phyloP scores from a whole-genome alignment of 1,284 basidiomycete species.

The Albatrellus sp. region DNA sequence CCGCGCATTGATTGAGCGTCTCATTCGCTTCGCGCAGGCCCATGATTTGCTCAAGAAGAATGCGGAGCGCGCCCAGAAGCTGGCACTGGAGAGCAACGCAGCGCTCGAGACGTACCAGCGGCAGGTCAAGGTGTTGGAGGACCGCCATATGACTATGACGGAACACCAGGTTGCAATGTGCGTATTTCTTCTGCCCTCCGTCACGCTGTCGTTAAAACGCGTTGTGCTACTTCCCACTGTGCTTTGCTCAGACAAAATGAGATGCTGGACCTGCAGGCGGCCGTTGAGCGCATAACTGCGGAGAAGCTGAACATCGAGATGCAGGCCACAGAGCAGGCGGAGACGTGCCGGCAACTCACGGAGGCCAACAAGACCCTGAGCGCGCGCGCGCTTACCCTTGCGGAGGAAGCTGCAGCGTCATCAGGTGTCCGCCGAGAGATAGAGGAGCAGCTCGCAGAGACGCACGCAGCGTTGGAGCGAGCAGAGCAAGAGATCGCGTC shows the following conservation, averaged over 20 bases:
- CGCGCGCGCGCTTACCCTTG: slow-evolving; percentile 57
- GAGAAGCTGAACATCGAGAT: slow-evolving; percentile 63
- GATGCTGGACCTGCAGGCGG: slow-evolving; percentile 45
- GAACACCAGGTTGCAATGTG: slow-evolving; percentile 42
- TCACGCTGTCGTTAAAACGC: no score
- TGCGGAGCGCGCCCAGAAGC: slow-evolving; percentile 78
- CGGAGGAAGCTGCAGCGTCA: slow-evolving; percentile 59
- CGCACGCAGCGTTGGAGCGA: slow-evolving; percentile 27
- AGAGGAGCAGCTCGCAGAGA: slow-evolving; percentile 38
- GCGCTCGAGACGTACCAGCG: slow-evolving; percentile 82
- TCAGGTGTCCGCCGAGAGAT: slow-evolving; percentile 11
- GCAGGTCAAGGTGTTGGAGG: slow-evolving; percentile 71
- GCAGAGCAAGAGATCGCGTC: slow-evolving; percentile 26
- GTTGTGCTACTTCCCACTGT: background rate
- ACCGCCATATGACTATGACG: slow-evolving; percentile 46
- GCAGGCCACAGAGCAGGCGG: slow-evolving; percentile 59
- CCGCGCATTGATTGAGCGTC: slow-evolving; percentile 67
- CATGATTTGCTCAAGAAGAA: slow-evolving; percentile 84
- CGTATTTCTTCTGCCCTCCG: slow-evolving; percentile 17
- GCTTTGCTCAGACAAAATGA: slow-evolving; percentile 49
- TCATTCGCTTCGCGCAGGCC: slow-evolving; percentile 74
- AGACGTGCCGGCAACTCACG: slow-evolving; percentile 55
- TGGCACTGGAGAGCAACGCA: slow-evolving; percentile 67
- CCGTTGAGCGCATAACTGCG: slow-evolving; percentile 42
- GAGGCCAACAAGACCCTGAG: slow-evolving; percentile 71